phyloP scores from a whole-genome alignment of 441 rosid species.

The Adansonia gregorii region DNA sequence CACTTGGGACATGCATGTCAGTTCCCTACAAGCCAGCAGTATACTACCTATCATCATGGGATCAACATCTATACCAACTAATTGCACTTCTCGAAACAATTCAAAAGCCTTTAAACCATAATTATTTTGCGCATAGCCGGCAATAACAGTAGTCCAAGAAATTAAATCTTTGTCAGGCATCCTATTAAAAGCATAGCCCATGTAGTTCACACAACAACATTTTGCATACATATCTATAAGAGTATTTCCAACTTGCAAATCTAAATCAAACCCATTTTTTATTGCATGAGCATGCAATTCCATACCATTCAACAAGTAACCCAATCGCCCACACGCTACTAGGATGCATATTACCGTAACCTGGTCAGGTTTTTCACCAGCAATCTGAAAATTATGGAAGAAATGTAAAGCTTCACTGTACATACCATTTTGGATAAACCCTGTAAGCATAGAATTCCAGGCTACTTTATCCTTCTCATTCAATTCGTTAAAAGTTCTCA shows the following conservation, averaged over 20 bases:
- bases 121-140: conserved; percentile 75
- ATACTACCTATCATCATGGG: conserved; percentile 77
- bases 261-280: conserved; percentile 57
- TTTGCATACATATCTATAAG: conserved; percentile 80
- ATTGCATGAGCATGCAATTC: conserved; percentile 81
- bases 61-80: conserved; percentile 51
- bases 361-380: conserved; percentile 59
- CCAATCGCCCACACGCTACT: conserved; percentile 66
- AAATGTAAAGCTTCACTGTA: conserved; percentile 53
- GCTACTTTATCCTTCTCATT: conserved; percentile 63
- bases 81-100: conserved; percentile 53
- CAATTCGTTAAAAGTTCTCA: conserved; percentile 40
- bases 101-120: conserved; percentile 49
- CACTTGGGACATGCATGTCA: conserved; percentile 43
- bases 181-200: conserved; percentile 55
- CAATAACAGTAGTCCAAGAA: conserved; percentile 81
- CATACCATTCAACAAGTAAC: conserved; percentile 66
- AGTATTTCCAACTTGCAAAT: conserved; percentile 69
- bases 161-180: conserved; percentile 65
- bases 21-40: conserved; percentile 61
- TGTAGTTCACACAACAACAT: conserved; percentile 56
- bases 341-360: conserved; percentile 58
- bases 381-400: conserved; percentile 49
- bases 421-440: conserved; percentile 66
- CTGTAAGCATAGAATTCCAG: conserved; percentile 76